Base-by-base conservation (phyloP, 805 yeast genomes). In the Wickerhamiella parazyma region DNA sequence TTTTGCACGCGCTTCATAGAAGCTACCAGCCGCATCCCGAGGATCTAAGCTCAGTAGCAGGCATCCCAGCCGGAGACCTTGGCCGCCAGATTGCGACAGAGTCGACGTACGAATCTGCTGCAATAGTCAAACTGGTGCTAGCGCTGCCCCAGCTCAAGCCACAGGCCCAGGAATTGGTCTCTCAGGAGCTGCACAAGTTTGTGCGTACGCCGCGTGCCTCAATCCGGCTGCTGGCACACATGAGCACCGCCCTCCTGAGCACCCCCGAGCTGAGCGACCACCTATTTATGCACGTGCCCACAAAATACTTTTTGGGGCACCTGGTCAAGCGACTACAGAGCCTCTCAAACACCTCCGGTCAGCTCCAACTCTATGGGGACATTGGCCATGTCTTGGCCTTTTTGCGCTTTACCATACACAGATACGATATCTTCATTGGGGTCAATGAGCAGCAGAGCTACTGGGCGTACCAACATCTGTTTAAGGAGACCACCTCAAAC, bases 371-470 rank as follows among this genome's bases (percentile, higher is more conserved):
- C 3, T 46, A 43, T 18, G 66, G 83, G 1, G 76, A 81, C 33
- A 77, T 79, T 57, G 86, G 93, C 1, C 66, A 74, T 37, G 63
- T 77, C 1, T 53, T 80, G 20, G 55, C 78, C 31, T 63, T 78
- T 33, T 51, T 76, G 7, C 51, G 65, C 2, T 54, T 64, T 14
- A 53, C 69, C n/a, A 59, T 59, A 6, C 59, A 62, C 38, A 62
- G 70, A 31, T 72, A 64, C 48, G 60, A 61, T 25, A 41, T 29
- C 22, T 44, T 11, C 17, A 36, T 21, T 19, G 33, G 35, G 20
- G 17, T 24, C n/a, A 38, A 40, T 28, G 46, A 25, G 24, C 42
- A 4, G 35, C 36, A 34, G 11, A 37, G 38, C 31, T 50, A 38
- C 37, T 48, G 45, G 40, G 44, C 45, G 3, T 47, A 38, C 17